Conservation (phyloP, 257 asterid genomes). For the Solanum infundibuliforme region DNA sequence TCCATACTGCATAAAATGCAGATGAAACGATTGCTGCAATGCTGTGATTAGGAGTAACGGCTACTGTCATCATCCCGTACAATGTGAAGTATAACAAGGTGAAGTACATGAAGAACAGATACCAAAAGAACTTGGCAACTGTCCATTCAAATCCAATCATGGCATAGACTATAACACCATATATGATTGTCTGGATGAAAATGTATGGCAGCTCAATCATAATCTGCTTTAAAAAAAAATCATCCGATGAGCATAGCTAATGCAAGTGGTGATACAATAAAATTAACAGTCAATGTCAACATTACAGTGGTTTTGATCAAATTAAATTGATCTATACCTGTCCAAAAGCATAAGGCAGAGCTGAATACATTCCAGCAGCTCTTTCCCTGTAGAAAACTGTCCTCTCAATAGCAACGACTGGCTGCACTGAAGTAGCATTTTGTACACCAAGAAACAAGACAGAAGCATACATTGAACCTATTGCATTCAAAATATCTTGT, state of each 20-base stretch:
- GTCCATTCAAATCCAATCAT: conserved; percentile 89
- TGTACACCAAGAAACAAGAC: conserved; percentile 65
- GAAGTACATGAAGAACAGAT: conserved; percentile 63
- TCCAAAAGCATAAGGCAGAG: conserved; percentile 74
- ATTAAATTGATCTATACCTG: conserved; percentile 33
- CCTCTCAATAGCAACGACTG: conserved; percentile 66
- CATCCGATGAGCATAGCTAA: neutral
- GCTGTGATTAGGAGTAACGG: conserved; percentile 64
- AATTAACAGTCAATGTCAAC: neutral
- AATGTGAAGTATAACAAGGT: conserved; percentile 70
- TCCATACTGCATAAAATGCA: conserved; percentile 50
- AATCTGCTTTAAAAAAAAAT: conserved; percentile 19
- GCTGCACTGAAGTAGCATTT: conserved; percentile 68
- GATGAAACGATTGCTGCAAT: conserved; percentile 66
- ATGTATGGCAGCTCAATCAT: conserved; percentile 64
- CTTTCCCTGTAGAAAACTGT: conserved; percentile 79
- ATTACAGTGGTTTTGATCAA: neutral
- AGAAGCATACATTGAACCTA: conserved; percentile 83
- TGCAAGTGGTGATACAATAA: neutral
- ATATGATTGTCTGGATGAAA: conserved; percentile 40
- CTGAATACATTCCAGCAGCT: conserved; percentile 92
- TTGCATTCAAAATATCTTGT: conserved; percentile 68
- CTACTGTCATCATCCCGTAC: conserved; percentile 81
- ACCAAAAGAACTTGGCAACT: conserved; percentile 55
- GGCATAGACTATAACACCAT: conserved; percentile 56